Evolutionary conservation across 1,284 basidiomycete species (phyloP), one percentile per base, ranked within the genome.

Genomic region (Trichosporon sp.): DNA sequence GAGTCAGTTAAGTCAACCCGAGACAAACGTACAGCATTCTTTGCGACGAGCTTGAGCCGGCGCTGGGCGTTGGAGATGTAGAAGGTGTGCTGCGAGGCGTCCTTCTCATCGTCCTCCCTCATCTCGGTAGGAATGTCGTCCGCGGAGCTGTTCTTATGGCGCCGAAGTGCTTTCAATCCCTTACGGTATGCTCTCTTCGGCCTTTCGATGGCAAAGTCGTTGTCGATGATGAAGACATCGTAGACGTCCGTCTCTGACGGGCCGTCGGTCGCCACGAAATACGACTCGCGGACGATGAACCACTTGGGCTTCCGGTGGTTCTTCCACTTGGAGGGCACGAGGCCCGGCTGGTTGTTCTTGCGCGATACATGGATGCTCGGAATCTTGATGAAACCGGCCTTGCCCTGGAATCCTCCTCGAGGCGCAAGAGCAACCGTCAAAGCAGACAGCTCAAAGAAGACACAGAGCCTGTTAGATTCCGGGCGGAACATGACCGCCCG

Each of bases 401-500:
- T 99, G 75, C 91, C 86, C 73, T 87, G 86, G 72, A 85, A 84
- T 2, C 95, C 95, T 7, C 93, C 93, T 5, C 90, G 89, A 44
- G 89, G 91, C 0, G 95, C 93, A 7, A 96, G 87, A 6, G 89
- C 84, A 66, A 98, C 89, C 2, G 92, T 95, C 31, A 99, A 85
- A 0, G 95, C 90, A 62, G 93, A 95, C 62, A 99, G 87, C 82
- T 99, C 97, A 67, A 99, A 88, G 83, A 99, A 99, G n/a, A 90
- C 90, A 70, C 92, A 91, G 0, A 99, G 84, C 27, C 95, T 89
- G 77, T 98, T 99, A 0, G 93, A 89, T 58, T 95, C 90, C 0
- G 96, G 93, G 75, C 95, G 92, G 84, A 98, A 98, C 92, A 98
- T 97, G 60, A 96, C 94, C 3, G 92, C 90, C 29, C 91, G 89